Evolutionary conservation across 2,329 filamentous ascomycete genomes (phyloP), one percentile per base, ranked within the genome.

Genomic region (Daldinia sp.): DNA sequence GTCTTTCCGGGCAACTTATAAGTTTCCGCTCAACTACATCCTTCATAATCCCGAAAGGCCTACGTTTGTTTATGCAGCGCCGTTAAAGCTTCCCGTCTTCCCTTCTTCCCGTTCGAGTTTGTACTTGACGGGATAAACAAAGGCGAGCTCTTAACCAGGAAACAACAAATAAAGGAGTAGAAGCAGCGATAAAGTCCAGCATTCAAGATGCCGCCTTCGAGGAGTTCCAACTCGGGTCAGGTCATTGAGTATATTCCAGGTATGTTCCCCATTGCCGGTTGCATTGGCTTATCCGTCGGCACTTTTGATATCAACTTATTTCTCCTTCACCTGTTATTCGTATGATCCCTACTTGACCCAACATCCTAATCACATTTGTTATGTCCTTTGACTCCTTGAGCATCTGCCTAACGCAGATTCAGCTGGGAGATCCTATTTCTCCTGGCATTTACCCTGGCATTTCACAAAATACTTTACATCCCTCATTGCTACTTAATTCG

Each of bases 191-290:
- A 48, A 62, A 20, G 33, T 57, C 46, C 33, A 76, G 72, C 37
- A 41, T 39, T 73, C 70, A 76, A 75, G 75, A 88, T 87, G 86
- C 82, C 84, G 72, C 84, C 85, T 80, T 82, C 79, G 73, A 79
- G 81, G 79, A 78, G 76, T 78, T 77, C 87, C 79, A 92, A 89
- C 81, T 88, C 93, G 83, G 94, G 93, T 70, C 93, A 97, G 84
- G 90, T 97, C 75, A 94, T 98, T 79, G 94, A 98, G 85, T 98
- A 97, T 82, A 97, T 98, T 76, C 92, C 94, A 85, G 93, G 94
- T 97, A 86, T 77, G 88, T 83, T 60, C 65, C 10, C 67, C 20
- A 26, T 23, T 54, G 33, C 33, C 33, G 5, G 23, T 20, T 23
- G n/a, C 30, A 35, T 54, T 54, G 12, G n/a, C 20, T 10, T 20